Evolutionary conservation across 2,329 filamentous ascomycete genomes (phyloP).

Genomic region (Fusarium bactridioides): DNA sequence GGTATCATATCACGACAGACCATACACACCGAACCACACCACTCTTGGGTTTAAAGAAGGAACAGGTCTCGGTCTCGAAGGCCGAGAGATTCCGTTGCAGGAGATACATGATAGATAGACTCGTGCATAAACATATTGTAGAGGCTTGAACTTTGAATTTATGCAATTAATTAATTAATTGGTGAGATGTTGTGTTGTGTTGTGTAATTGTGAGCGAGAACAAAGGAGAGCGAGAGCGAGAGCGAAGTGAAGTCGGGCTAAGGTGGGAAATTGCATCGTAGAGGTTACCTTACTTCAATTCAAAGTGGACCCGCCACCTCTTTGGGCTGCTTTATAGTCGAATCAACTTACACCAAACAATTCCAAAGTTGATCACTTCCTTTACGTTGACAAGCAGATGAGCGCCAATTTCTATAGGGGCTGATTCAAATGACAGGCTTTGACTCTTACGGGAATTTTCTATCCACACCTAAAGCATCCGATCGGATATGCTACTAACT

Average conservation of each 20-base stretch:
- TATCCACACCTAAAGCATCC: too few relatives aligned
- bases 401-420: background rate
- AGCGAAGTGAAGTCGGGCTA: background rate
- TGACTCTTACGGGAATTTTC: too few relatives aligned
- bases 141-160: background rate
- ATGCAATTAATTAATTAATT: background rate
- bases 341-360: conserved; percentile 22
- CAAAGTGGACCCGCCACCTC: conserved; percentile 16
- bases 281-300: background rate
- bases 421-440: background rate
- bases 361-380: conserved; percentile 2
- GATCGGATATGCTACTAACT: too few relatives aligned
- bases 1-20: conserved; percentile 7
- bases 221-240: background rate
- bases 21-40: conserved; percentile 11
- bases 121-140: conserved; percentile 13
- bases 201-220: background rate
- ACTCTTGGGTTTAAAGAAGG: conserved; percentile 15
- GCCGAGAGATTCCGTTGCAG: background rate
- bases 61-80: conserved; percentile 6
- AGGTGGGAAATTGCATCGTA: background rate
- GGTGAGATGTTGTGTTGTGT: background rate
- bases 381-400: background rate
- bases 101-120: conserved; percentile 22
- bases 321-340: conserved; percentile 5